These are phyloP conservation scores for Podaxis sp. DNA, from an alignment of 768 basidiomycete species.

Conservation along the genomic window DNA sequence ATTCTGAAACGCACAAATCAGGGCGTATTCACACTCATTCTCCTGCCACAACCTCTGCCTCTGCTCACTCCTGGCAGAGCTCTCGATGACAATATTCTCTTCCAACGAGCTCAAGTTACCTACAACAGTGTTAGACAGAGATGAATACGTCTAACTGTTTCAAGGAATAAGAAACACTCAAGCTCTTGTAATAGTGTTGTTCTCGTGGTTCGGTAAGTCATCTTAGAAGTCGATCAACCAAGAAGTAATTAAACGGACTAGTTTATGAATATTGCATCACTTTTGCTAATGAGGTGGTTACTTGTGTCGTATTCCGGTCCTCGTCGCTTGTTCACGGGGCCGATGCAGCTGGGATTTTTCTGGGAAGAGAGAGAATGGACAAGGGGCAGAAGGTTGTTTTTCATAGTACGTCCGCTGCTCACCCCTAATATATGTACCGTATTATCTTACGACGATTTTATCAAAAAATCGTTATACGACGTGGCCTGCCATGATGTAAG, in stretches of 20 bases:
- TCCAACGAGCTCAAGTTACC: neutral
- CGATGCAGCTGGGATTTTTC: neutral
- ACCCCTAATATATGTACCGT: neutral
- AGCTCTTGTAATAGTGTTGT: neutral
- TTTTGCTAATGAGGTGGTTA: neutral
- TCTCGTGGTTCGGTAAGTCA: constrained; percentile 7
- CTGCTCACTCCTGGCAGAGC: neutral
- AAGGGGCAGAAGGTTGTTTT: constrained; percentile 2
- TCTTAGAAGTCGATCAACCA: neutral
- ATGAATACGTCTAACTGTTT: neutral
- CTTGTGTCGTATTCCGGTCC: no score
- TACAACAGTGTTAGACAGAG: neutral
- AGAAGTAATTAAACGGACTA: neutral
- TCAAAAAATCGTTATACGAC: constrained; percentile 8
- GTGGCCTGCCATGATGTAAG: constrained; percentile 6
- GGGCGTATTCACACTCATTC: neutral
- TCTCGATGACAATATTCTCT: neutral
- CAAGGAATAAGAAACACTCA: constrained; percentile 4
- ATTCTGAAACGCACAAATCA: no score
- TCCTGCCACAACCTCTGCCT: neutral
- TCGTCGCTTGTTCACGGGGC: neutral
- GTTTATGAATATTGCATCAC: constrained; percentile 4
- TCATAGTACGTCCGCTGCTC: neutral
- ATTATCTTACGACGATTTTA: neutral
- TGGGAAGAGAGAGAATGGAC: constrained; percentile 11